These are phyloP conservation scores for Eutrema salsugineum DNA, from an alignment of 441 rosid genomes.

Conservation along the genomic window DNA sequence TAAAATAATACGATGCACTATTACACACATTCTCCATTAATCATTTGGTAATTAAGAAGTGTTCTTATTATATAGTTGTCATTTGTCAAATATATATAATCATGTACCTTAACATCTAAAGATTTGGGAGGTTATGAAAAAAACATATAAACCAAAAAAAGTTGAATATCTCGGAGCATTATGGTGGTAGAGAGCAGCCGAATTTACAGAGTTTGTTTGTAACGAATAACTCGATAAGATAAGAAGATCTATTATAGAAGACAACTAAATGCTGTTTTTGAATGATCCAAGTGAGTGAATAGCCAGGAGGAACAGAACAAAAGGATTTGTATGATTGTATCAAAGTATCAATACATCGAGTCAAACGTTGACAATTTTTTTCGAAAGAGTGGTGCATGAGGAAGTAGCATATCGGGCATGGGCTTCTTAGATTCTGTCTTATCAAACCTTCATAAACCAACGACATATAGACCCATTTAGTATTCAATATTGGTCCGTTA, in stretches of 20 bases:
- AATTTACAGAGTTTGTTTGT: not conserved
- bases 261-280: not conserved
- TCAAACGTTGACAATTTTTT: not conserved
- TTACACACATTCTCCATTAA: conserved; percentile 21
- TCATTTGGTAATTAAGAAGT: conserved; percentile 8
- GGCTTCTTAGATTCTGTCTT: not conserved
- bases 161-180: not conserved
- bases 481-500: not conserved
- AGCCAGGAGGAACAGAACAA: not conserved
- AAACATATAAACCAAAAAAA: not conserved
- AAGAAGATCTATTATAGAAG: not conserved
- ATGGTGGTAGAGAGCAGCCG: not conserved
- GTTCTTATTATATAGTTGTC: not conserved
- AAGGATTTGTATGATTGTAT: not conserved
- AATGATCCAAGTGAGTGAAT: not conserved
- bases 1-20: conserved; percentile 9
- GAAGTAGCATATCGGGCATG: not conserved
- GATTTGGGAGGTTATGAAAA: not conserved
- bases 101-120: not conserved
- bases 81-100: not conserved
- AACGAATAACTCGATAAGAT: not conserved
- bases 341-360: not conserved
- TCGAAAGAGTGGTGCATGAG: not conserved
- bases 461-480: not conserved
- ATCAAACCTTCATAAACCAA: not conserved